phyloP scores from a whole-genome alignment of 208 protist species.

The Porcisia hertigi region DNA sequence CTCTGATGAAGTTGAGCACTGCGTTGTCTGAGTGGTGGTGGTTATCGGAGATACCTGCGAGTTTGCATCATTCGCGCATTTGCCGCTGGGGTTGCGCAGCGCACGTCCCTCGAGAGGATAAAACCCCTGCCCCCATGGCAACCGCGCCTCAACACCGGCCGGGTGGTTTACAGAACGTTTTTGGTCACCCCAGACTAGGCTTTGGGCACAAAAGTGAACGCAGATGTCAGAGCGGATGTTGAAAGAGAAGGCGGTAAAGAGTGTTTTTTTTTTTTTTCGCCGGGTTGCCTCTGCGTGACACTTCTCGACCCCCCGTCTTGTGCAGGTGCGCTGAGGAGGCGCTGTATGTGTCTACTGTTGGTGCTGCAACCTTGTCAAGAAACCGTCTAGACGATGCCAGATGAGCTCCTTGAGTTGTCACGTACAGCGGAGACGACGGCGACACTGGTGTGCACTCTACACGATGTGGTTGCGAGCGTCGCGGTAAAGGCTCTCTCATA shows the following conservation, averaged over 20 bases:
- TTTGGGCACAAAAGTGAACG: neutral
- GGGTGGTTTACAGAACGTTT: no score
- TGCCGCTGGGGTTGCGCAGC: no score
- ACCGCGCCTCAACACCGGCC: no score
- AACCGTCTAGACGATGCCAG: neutral
- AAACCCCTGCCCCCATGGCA: constrained; percentile 1
- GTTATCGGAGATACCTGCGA: constrained; percentile 30
- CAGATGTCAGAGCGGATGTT: neutral
- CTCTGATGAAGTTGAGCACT: constrained; percentile 30
- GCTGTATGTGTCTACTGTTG: no score
- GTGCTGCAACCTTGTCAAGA: neutral
- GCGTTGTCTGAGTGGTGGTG: constrained; percentile 21
- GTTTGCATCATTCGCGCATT: constrained; percentile 3
- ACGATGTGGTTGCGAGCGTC: neutral
- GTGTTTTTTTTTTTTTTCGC: no score
- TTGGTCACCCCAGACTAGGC: neutral
- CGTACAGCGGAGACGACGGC: neutral
- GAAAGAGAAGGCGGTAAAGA: no score
- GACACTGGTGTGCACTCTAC: neutral
- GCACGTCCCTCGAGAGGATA: neutral
- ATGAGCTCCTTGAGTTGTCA: constrained; percentile 1
- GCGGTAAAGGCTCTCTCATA: neutral
- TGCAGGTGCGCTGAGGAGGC: neutral
- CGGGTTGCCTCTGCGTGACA: constrained; percentile 1
- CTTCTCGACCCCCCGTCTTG: neutral